Evolutionary conservation across 495 filamentous ascomycete species (phyloP), one percentile per base, ranked within the genome.

Genomic region (Neurospora sp.): DNA sequence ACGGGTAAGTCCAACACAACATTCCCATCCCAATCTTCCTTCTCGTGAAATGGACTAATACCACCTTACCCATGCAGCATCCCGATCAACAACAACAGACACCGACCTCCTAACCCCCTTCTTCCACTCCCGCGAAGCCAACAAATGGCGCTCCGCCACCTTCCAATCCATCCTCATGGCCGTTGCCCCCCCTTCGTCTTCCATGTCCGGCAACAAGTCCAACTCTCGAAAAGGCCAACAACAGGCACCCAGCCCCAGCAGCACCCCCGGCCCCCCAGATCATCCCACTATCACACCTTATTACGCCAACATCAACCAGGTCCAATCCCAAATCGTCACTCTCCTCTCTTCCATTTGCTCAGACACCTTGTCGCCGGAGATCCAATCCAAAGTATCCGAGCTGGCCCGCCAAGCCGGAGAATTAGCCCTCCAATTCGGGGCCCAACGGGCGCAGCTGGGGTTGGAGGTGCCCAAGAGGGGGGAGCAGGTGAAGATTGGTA

Each of bases 91-190:
- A 31, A 35, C 53, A 61, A 61, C 53, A 18, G 70, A 12, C 9
- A 41, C 27, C 18, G 53, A 74, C 39, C 27, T 61, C 20, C 41
- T 72, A 39, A 18, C 27, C 12, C 53, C 53, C 14, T 65, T 76
- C 44, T 79, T 78, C 71, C 48, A 69, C 18, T 71, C 59, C 4
- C 73, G 78, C 41, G 65, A 74, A 35, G 78, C 78, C 31, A 81
- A 81, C 70, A 78, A 75, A 35, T 81, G 76, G 76, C 72, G 79
- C 14, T 77, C 79, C 9, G 72, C 78, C 40, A 78, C 78, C 3
- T 79, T 81, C 69, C 77, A 79, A 48, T 74, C 74, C 48, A 71
- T 79, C 42, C 31, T 74, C 31, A 71, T 72, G 38, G 73, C 74
- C 18, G 74, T 78, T 0, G 53, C 53, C 0, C 53, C 53, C 1